A percentile compares a stretch with the other conserved stretches of the same genome.
phyloP scores from a whole-genome alignment of 2,329 filamentous ascomycete genomes.

The Calycina herbarum region DNA sequence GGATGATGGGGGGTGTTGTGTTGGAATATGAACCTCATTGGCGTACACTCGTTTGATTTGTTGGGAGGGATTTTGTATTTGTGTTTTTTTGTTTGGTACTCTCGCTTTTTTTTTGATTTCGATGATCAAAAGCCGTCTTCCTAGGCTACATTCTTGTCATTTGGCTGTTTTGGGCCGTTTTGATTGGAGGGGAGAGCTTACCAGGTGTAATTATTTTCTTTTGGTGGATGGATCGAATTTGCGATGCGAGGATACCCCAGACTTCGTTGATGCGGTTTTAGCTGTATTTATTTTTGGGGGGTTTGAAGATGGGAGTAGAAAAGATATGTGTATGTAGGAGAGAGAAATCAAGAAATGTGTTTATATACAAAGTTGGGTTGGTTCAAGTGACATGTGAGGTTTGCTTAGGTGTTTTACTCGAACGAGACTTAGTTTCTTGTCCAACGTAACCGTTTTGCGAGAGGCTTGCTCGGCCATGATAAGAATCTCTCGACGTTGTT shows the following conservation, averaged over 20 bases:
- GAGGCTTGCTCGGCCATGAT: too few relatives aligned
- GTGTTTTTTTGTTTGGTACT: background rate
- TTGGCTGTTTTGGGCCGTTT: background rate
- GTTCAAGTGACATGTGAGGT: background rate
- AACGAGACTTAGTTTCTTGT: too few relatives aligned
- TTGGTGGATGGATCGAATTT: background rate
- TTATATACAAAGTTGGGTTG: background rate
- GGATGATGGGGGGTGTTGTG: too few relatives aligned
- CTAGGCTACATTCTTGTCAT: background rate
- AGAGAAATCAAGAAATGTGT: background rate
- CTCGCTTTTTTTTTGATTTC: background rate
- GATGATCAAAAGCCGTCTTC: slow-evolving; percentile 3
- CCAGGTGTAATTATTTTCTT: background rate
- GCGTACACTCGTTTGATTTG: too few relatives aligned
- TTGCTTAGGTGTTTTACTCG: background rate
- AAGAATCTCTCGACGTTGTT: too few relatives aligned
- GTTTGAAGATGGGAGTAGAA: background rate
- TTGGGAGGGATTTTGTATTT: too few relatives aligned
- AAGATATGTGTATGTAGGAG: background rate
- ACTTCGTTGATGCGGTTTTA: background rate
- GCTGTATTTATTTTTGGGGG: background rate
- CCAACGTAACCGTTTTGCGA: too few relatives aligned
- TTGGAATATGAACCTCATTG: too few relatives aligned
- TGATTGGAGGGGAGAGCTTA: background rate
- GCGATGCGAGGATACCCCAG: too few relatives aligned